A percentile compares a stretch with the other conserved stretches of the same genome.
These are phyloP conservation scores for Wickerhamomyces sydowiorum DNA, from an alignment of 805 yeast genomes.

Conservation along the genomic window DNA sequence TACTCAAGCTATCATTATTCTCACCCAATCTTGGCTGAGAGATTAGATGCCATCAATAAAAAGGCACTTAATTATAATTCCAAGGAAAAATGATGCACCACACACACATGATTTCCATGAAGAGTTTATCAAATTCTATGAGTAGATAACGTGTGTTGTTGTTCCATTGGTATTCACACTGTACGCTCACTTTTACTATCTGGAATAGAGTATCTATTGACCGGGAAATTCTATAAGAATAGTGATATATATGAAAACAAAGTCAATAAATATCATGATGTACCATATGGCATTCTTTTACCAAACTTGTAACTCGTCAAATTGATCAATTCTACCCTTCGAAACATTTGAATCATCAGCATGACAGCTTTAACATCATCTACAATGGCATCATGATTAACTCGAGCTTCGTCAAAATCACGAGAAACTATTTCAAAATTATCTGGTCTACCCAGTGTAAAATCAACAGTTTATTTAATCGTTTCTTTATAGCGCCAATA, in stretches of 20 bases:
- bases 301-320: constrained; percentile 59
- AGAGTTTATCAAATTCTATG: no score
- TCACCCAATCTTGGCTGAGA: constrained; percentile 89
- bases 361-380: constrained; percentile 44
- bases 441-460: constrained; percentile 41
- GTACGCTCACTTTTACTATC: no score
- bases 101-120: no score
- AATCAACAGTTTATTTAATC: constrained; percentile 26
- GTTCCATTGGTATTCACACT: no score
- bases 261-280: background rate
- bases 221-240: background rate
- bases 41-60: constrained; percentile 66
- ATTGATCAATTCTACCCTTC: constrained; percentile 43
- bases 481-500: constrained; percentile 4
- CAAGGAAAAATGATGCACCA: constrained; percentile 11
- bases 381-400: constrained; percentile 44
- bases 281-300: no score
- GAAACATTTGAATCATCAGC: constrained; percentile 24
- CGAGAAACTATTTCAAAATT: constrained; percentile 29
- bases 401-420: constrained; percentile 32
- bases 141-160: no score
- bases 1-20: constrained; percentile 85
- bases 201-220: no score
- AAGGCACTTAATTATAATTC: constrained; percentile 10
- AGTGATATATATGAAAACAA: background rate